A percentile compares a stretch with the other conserved stretches of the same genome.
Conservation (phyloP, 495 filamentous ascomycete genomes). For the Haplographium delicatum region DNA sequence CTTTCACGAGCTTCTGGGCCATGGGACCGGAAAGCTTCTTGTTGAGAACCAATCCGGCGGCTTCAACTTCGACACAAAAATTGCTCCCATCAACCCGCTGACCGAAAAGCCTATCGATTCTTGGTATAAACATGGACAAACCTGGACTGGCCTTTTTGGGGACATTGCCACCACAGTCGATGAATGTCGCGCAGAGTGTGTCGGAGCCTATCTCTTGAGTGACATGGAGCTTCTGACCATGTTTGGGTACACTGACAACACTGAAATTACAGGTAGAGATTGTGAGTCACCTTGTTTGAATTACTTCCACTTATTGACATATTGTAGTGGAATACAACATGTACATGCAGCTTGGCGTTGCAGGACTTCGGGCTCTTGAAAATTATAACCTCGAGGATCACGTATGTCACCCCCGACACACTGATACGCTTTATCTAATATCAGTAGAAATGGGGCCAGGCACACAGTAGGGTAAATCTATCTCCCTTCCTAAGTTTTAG, state of each 20-base stretch:
- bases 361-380: slow-evolving; percentile 38
- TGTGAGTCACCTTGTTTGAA: slow-evolving; percentile 17
- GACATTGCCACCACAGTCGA: slow-evolving; percentile 41
- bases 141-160: slow-evolving; percentile 41
- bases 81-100: slow-evolving; percentile 39
- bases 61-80: slow-evolving; percentile 42
- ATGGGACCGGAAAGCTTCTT: slow-evolving; percentile 36
- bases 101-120: slow-evolving; percentile 35
- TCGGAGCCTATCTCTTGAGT: slow-evolving; percentile 39
- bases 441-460: slow-evolving; percentile 39
- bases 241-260: slow-evolving; percentile 34
- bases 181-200: slow-evolving; percentile 43
- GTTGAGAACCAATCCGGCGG: slow-evolving; percentile 26
- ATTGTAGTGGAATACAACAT: slow-evolving; percentile 38
- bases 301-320: not conserved
- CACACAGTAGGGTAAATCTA: slow-evolving; percentile 37
- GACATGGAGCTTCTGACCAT: slow-evolving; percentile 34
- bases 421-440: slow-evolving; percentile 6
- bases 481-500: slow-evolving; percentile 29
- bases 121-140: slow-evolving; percentile 45
- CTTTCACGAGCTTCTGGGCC: slow-evolving; percentile 43
- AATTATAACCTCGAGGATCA: slow-evolving; percentile 38
- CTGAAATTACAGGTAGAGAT: slow-evolving; percentile 31
- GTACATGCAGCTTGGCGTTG: slow-evolving; percentile 39
- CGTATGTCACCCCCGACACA: slow-evolving; percentile 19